phyloP scores from a whole-genome alignment of 148 eudicot genomes.

The Fagopyrum esculentum region DNA sequence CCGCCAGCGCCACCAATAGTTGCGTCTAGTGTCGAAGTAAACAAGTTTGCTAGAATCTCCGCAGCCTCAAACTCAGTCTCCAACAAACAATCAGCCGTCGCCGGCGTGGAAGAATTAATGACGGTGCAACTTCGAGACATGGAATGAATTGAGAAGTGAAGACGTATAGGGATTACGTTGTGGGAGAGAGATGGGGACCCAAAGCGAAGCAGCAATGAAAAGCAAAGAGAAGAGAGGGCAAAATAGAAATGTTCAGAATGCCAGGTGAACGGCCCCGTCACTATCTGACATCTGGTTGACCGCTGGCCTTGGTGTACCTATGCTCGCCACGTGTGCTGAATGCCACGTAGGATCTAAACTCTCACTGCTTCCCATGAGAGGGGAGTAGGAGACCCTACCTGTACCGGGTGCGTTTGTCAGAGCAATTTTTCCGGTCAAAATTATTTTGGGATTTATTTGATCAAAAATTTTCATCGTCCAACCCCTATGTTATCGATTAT shows the following conservation, averaged over 20 bases:
- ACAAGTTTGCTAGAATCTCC: constrained; percentile 32
- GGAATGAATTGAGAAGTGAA: background rate
- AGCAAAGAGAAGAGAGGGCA: background rate
- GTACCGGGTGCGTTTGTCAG: too few relatives aligned
- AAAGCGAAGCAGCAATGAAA: background rate
- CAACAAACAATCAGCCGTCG: background rate
- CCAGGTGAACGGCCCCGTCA: background rate
- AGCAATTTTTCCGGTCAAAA: too few relatives aligned
- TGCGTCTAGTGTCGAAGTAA: constrained; percentile 6
- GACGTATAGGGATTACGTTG: background rate
- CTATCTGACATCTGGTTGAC: constrained; percentile 3
- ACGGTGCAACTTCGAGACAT: constrained; percentile 4
- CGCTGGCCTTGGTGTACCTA: background rate
- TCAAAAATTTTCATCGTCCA: too few relatives aligned
- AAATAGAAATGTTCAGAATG: background rate
- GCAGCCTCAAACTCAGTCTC: constrained; percentile 44
- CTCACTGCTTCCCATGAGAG: background rate
- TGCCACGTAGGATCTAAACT: background rate
- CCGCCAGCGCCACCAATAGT: constrained; percentile 7
- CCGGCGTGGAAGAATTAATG: constrained; percentile 5
- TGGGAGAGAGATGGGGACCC: background rate
- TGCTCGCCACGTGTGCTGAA: background rate
- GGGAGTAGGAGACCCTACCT: too few relatives aligned
- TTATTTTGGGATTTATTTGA: too few relatives aligned
- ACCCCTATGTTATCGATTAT: too few relatives aligned